Evolutionary conservation across 2,329 filamentous ascomycete genomes (phyloP), one percentile per base, ranked within the genome.

Genomic region (Botryotinia convoluta): DNA sequence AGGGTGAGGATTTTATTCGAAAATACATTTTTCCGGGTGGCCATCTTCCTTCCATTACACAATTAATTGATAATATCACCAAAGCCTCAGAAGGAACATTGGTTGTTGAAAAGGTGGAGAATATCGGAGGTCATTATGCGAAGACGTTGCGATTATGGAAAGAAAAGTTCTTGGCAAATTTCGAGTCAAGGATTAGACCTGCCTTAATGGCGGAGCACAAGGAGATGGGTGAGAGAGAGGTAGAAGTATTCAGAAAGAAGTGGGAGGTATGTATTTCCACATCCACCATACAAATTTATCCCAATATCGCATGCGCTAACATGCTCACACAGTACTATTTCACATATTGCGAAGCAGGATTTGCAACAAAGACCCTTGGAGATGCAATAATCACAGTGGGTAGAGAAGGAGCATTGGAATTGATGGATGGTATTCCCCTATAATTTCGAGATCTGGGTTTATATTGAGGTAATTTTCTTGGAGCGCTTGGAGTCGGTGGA

Each of bases 1-100:
- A 87, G 77, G 86, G 87, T 4, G 89, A 92, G 80, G 91, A 93
- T 79, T 94, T 94, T 81, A 93, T 94, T 79, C 88, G 91, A 73
- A 89, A 90, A 75, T 93, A 94, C 82, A 93, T 94, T 72, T 94
- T 94, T 81, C 92, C 92, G 0, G 91, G 92, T n/a, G 92, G 92
- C 0, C 91, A 93, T 78, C 83, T 94, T 10, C 89, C 89, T 0
- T 87, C 86, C 2, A 59, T 72, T 18, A 73, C 72, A n/a, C 86
- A 90, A 76, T 82, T 91, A 29, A 81, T 90, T 37, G 83, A 85
- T 68, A 86, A 90, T 48, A 90, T 94, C 75, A 87, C 85, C 59
- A 84, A 84, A 39, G 89, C 89, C 48, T 91, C 90, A 0, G 81
- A 84, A 16, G 88, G 89, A 0, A 87, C 87, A 0, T 84, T 94